phyloP scores from a whole-genome alignment of 2,329 filamentous ascomycete genomes.

The Alternaria ethzedia region DNA sequence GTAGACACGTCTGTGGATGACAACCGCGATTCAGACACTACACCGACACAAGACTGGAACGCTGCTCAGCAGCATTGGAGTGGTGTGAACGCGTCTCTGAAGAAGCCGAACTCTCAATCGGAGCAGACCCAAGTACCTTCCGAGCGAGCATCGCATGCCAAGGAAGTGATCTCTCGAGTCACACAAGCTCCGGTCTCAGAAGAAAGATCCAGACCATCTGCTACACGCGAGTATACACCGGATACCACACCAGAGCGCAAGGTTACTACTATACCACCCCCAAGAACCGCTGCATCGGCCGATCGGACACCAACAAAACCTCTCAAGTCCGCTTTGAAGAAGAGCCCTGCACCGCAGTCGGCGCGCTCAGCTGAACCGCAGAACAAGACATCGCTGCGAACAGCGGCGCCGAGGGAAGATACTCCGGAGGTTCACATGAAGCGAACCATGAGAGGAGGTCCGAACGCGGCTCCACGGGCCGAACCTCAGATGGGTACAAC shows the following conservation, averaged over 20 bases:
- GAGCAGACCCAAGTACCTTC: conserved; percentile 7
- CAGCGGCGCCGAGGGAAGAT: conserved; percentile 5
- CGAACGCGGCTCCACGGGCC: conserved; percentile 11
- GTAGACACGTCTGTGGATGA: conserved; percentile 14
- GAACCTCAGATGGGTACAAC: conserved; percentile 21
- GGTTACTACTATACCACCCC: conserved; percentile 5
- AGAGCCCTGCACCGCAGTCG: conserved; percentile 37
- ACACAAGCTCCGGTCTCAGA: conserved; percentile 19
- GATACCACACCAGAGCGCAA: conserved; percentile 5
- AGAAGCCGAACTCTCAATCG: conserved; percentile 40
- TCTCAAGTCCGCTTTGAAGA: conserved; percentile 51
- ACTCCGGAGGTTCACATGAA: conserved; percentile 41
- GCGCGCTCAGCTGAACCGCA: conserved; percentile 17
- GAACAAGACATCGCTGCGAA: conserved; percentile 13
- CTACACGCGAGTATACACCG: conserved; percentile 2
- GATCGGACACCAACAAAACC: conserved; percentile 38
- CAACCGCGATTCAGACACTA: conserved; percentile 9
- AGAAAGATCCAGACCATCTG: conserved; percentile 1
- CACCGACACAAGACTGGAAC: conserved; percentile 65
- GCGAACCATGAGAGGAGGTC: conserved; percentile 40
- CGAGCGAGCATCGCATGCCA: conserved; percentile 1
- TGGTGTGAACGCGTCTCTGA: conserved; percentile 67
- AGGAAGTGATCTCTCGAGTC: conserved; percentile 12
- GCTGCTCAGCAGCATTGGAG: conserved; percentile 74
- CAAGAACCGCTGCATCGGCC: conserved; percentile 13